A percentile compares a stretch with the other conserved stretches of the same genome.
Evolutionary conservation across 2,329 filamentous ascomycete species (phyloP).

Genomic region (Claviceps quebecensis): DNA sequence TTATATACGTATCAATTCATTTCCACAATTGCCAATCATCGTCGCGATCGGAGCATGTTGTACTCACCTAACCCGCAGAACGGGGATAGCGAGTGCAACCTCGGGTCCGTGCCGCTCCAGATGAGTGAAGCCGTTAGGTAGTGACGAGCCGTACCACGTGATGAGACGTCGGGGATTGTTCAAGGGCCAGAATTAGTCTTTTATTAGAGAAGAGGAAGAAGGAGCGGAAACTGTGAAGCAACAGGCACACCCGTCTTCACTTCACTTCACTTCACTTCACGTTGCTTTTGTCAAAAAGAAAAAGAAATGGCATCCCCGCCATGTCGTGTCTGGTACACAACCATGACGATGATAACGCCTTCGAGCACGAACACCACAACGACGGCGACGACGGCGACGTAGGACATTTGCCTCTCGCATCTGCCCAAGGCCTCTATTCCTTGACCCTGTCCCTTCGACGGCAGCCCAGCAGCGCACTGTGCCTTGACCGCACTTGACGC

Average conservation of each 20-base stretch:
- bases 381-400: too few species aligned
- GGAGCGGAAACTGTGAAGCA: not conserved
- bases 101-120: not conserved
- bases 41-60: too few species aligned
- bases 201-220: not conserved
- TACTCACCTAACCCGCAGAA: too few species aligned
- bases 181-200: not conserved
- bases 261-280: not conserved
- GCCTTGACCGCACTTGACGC: not conserved
- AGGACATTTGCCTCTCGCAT: not conserved
- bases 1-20: not conserved
- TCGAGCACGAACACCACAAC: too few species aligned
- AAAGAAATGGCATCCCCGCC: too few species aligned
- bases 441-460: not conserved
- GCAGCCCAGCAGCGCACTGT: not conserved
- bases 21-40: not conserved
- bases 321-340: too few species aligned
- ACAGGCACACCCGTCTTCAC: not conserved
- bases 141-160: not conserved
- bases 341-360: too few species aligned
- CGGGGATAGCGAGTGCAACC: too few species aligned
- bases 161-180: not conserved
- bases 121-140: not conserved
- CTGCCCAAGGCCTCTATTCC: not conserved
- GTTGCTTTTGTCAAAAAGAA: not conserved